Percentiles rank a stretch among this genome's conserved stretches.
These are phyloP conservation scores for Keqinozyma sinolaborantium DNA, from an alignment of 1,139 yeast species.

Conservation along the genomic window DNA sequence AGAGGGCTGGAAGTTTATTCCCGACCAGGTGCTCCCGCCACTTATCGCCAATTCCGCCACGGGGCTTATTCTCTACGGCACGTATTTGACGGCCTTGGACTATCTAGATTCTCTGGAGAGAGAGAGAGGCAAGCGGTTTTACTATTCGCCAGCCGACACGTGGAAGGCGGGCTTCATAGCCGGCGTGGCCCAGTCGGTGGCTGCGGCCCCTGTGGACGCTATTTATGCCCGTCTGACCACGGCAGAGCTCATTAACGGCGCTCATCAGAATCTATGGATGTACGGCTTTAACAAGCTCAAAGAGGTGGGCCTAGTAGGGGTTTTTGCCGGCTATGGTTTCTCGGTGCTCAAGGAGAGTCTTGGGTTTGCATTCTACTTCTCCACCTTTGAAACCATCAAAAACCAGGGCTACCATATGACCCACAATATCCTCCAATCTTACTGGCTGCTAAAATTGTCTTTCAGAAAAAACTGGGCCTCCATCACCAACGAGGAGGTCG, in stretches of 20 bases:
- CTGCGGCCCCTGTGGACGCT: slow-evolving; percentile 94
- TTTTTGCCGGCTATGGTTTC: slow-evolving; percentile 83
- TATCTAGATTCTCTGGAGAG: slow-evolving; percentile 13
- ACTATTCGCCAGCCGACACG: slow-evolving; percentile 48
- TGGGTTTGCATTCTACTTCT: slow-evolving; percentile 85
- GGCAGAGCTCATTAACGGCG: slow-evolving; percentile 65
- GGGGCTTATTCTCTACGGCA: slow-evolving; percentile 79
- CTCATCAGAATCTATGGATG: slow-evolving; percentile 70
- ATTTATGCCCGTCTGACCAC: slow-evolving; percentile 78
- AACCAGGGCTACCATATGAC: slow-evolving; percentile 59
- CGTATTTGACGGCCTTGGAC: slow-evolving; percentile 60
- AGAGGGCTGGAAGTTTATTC: slow-evolving; percentile 87
- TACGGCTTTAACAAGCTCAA: slow-evolving; percentile 67
- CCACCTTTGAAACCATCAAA: slow-evolving; percentile 81
- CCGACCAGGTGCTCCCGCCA: slow-evolving; percentile 84
- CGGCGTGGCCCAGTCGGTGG: slow-evolving; percentile 82
- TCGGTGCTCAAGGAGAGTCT: slow-evolving; percentile 76
- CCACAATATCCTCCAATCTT: slow-evolving; percentile 55
- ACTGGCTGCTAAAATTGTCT: slow-evolving; percentile 17
- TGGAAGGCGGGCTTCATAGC: slow-evolving; percentile 83
- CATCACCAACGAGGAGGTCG: slow-evolving; percentile 22
- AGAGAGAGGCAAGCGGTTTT: slow-evolving; percentile 8
- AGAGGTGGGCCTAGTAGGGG: slow-evolving; percentile 78
- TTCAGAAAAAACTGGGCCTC: slow-evolving; percentile 18
- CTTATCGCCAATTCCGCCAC: slow-evolving; percentile 82